Evolutionary conservation across 2,329 filamentous ascomycete genomes (phyloP).

Genomic region (Arachnomyces sp.): DNA sequence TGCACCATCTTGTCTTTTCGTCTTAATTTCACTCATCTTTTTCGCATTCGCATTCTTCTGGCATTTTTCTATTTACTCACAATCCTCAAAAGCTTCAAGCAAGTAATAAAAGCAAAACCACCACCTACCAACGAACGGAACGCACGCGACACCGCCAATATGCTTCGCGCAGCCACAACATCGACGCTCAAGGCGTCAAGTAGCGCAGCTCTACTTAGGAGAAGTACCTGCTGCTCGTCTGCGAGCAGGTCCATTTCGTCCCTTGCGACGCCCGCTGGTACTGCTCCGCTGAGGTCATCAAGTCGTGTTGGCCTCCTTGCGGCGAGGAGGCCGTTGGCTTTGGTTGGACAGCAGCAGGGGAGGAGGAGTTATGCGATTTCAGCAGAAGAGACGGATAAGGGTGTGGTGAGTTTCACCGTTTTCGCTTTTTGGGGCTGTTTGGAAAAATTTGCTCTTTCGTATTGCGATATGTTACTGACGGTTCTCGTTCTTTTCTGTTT

Average conservation of each 20-base stretch:
- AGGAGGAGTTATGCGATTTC: constrained; percentile 51
- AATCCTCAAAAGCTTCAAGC: not conserved
- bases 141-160: constrained; percentile 18
- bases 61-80: not conserved
- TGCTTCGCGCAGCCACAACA: constrained; percentile 25
- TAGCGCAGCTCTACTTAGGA: constrained; percentile 27
- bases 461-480: too few relatives aligned
- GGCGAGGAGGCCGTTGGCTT: constrained; percentile 34
- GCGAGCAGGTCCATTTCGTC: constrained; percentile 22
- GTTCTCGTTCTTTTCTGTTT: constrained; percentile 4
- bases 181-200: constrained; percentile 28
- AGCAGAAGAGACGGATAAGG: constrained; percentile 50
- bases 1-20: too few relatives aligned
- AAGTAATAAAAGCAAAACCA: not conserved
- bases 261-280: constrained; percentile 24
- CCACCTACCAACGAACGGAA: constrained; percentile 3
- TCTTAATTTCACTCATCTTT: too few relatives aligned
- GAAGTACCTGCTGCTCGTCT: constrained; percentile 23
- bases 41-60: not conserved
- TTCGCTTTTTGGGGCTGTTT: constrained; percentile 6
- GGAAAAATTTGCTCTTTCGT: too few relatives aligned
- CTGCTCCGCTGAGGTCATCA: constrained; percentile 24
- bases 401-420: constrained; percentile 45
- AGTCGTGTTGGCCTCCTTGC: constrained; percentile 24
- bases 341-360: constrained; percentile 30